Percentiles rank a stretch among this genome's conserved stretches.
Evolutionary conservation across 257 asterid genomes (phyloP).

Genomic region (Apocynum venetum): DNA sequence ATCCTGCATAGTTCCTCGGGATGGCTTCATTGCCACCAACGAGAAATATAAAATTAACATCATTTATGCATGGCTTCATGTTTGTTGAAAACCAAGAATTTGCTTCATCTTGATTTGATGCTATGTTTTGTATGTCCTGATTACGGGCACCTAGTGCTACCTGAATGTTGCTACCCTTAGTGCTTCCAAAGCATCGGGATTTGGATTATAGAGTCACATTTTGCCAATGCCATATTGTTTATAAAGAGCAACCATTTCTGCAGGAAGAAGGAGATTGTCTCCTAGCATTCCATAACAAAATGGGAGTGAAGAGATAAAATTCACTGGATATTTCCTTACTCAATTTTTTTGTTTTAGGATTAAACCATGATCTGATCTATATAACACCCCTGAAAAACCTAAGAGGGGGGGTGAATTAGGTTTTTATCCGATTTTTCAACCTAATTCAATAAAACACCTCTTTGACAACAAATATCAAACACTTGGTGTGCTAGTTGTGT

Average conservation of each 20-base stretch:
- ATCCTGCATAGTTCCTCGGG: not conserved
- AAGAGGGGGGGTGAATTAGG: too few species aligned
- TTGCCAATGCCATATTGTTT: slow-evolving; percentile 19
- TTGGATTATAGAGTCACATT: slow-evolving; percentile 34
- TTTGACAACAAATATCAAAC: too few species aligned
- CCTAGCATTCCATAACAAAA: slow-evolving; percentile 38
- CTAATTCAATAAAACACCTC: too few species aligned
- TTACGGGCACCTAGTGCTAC: slow-evolving; percentile 31
- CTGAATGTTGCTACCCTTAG: slow-evolving; percentile 18
- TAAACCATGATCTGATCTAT: too few species aligned
- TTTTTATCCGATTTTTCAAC: too few species aligned
- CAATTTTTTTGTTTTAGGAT: too few species aligned
- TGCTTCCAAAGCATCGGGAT: slow-evolving; percentile 30
- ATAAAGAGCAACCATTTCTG: slow-evolving; percentile 31
- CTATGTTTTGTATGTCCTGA: slow-evolving; percentile 25
- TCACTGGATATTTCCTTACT: too few species aligned
- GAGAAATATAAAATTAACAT: slow-evolving; percentile 23
- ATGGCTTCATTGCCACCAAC: slow-evolving; percentile 39
- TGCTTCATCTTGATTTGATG: slow-evolving; percentile 17
- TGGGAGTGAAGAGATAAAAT: too few species aligned
- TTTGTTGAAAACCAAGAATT: slow-evolving; percentile 30
- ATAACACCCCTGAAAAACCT: too few species aligned
- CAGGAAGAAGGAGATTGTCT: slow-evolving; percentile 24
- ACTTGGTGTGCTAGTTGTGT: too few species aligned
- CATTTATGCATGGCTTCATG: slow-evolving; percentile 4